Base-by-base conservation (phyloP, 2,329 filamentous ascomycete species). In the Ophiosphaerella korrae region DNA sequence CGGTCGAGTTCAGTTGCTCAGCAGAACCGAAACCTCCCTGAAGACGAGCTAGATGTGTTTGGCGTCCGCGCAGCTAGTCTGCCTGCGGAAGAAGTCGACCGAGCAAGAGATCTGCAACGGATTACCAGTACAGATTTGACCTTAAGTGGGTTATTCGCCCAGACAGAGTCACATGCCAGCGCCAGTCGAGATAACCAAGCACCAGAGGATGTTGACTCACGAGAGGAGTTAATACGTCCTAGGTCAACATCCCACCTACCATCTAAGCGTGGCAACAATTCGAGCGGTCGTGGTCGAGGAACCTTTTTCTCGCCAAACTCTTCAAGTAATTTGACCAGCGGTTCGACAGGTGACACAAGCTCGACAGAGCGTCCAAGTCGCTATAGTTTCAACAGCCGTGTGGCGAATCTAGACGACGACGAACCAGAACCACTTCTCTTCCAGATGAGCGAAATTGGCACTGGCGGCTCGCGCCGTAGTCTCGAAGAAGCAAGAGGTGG, bases 371-470 rank as follows among this genome's bases (percentile, higher is more conserved):
- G 68, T 11, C 67, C 66, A 11, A 72, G 59, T 44, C 64, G 79
- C 44, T 75, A 78, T 48, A 81, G 77, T 48, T 77, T 78, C 40
- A 73, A 75, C 0, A 75, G 78, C 35, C 73, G 75, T 18, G 60
- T 68, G 13, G 72, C 68, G 0, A 72, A 75, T n/a, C 34, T 62
- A 7, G 79, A 83, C 21, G 85, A 88, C 52, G 88, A 89, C 47
- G 88, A 90, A 63, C 86, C 85, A 0, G 88, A 90, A 63, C 86
- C 85, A 0, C 71, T 90, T 8, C 78, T 90, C 8, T 90, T 90
- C 70, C 85, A 88, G 56, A 84, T 90, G 79, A 88, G 85, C 32
- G 88, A 90, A 70, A 82, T 89, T 66, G 85, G 85, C 58, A 57
- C 64, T 5, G 67, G 66, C 9, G 67, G 64, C 7, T 70, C 68